Base-by-base conservation (phyloP, 371 early-diverging fungal genomes). In the Mortierella sp. region DNA sequence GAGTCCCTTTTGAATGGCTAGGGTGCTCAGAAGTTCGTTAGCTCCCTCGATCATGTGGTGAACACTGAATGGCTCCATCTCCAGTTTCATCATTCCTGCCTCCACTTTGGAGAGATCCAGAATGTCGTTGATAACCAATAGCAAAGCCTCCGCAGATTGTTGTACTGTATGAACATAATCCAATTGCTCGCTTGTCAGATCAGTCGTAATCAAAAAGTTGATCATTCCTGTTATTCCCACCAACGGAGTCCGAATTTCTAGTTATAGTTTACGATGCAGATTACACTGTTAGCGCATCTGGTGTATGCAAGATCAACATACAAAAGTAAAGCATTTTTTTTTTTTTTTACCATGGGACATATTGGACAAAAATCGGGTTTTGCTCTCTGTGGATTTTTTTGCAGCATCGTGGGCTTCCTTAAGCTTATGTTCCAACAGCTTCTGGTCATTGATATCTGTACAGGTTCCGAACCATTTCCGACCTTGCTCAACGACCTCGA, bases 71-170 rank as follows among this genome's bases (percentile, higher is more conserved):
- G 91, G 89, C 30, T 89, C 89, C 86, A 86, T 87, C 66, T 90
- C 93, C 24, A 92, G 75, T 49, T 90, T 90, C 89, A 92, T 89
- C 90, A 90, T 92, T 16, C 93, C 93, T 3, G 91, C 91, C 66
- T 92, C 93, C 2, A 92, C 91, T 73, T 92, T 92, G 69, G 90
- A 89, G 11, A 91, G 79, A 77, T 92, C 93, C 72, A 92, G 57
- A 62, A 92, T 90, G 73, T 92, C 93, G 68, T 92, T 92, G 64
- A 92, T 91, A n/a, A 92, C 90, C 12, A 89, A 84, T 26, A 92
- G 68, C 18, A 92, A 70, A 0, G 90, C 88, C 64, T 91, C 90
- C 0, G 90, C 92, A 22, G 90, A 90, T 61, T 89, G 90, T 64
- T 90, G 90, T 12, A 92, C 89, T 0, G 90, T 91, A 39, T 90